Evolutionary conservation across 768 basidiomycete genomes (phyloP).

Genomic region (Coprinopsis marcescibilis): DNA sequence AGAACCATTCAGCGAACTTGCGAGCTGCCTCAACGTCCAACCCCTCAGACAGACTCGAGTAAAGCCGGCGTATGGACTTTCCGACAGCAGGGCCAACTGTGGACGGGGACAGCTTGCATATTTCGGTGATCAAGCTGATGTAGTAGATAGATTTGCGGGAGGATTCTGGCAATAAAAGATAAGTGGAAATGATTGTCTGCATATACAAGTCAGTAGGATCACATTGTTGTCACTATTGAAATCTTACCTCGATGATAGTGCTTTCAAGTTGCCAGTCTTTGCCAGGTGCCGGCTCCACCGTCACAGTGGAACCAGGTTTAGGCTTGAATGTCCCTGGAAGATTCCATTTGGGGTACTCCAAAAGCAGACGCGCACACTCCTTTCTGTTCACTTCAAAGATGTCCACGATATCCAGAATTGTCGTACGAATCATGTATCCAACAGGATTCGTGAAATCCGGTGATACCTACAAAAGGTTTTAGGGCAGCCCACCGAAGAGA

Average conservation of each 20-base stretch:
- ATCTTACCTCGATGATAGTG: constrained; percentile 72
- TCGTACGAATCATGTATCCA: constrained; percentile 75
- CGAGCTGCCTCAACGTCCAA: constrained; percentile 81
- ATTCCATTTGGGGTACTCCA: constrained; percentile 85
- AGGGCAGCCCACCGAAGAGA: neutral
- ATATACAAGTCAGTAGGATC: neutral
- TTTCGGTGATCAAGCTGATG: constrained; percentile 80
- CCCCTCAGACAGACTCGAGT: constrained; percentile 71
- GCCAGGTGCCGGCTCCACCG: constrained; percentile 45
- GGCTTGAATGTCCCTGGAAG: constrained; percentile 80
- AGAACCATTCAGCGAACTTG: constrained; percentile 92
- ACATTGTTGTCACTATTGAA: neutral
- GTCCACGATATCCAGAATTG: constrained; percentile 71
- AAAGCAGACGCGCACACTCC: constrained; percentile 82
- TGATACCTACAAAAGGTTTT: constrained; percentile 49
- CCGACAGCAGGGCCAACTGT: constrained; percentile 96
- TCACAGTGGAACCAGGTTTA: constrained; percentile 53
- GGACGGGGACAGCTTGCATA: constrained; percentile 89
- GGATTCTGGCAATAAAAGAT: constrained; percentile 74
- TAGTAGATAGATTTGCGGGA: constrained; percentile 80
- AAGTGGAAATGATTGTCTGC: constrained; percentile 67
- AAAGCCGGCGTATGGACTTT: constrained; percentile 88
- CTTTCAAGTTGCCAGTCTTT: constrained; percentile 89
- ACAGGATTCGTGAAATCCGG: constrained; percentile 67
- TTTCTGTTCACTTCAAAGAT: constrained; percentile 96